phyloP scores from a whole-genome alignment of 768 basidiomycete genomes.

The Trametes cubensis region DNA sequence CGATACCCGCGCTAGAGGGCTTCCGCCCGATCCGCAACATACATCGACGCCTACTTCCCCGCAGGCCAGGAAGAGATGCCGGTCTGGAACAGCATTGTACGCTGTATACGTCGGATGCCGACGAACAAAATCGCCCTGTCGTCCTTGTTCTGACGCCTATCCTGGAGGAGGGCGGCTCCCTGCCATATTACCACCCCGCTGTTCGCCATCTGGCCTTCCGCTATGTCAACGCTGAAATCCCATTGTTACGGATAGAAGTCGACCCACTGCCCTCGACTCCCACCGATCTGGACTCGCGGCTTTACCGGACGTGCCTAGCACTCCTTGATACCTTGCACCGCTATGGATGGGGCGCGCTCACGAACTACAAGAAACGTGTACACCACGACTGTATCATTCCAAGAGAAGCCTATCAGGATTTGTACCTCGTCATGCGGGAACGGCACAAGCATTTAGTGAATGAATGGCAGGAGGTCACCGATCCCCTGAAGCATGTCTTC shows the following conservation, averaged over 20 bases:
- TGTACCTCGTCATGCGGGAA: slow-evolving; percentile 87
- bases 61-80: slow-evolving; percentile 75
- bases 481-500: slow-evolving; percentile 88
- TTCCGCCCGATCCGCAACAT: slow-evolving; percentile 52
- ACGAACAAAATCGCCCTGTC: slow-evolving; percentile 14
- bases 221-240: slow-evolving; percentile 46
- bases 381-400: slow-evolving; percentile 79
- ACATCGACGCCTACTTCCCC: slow-evolving; percentile 71
- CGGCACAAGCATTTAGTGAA: slow-evolving; percentile 75
- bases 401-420: slow-evolving; percentile 82
- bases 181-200: slow-evolving; percentile 92
- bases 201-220: slow-evolving; percentile 82
- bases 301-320: slow-evolving; percentile 80
- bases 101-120: slow-evolving; percentile 47
- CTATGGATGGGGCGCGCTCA: slow-evolving; percentile 85
- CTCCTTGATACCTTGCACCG: slow-evolving; percentile 83
- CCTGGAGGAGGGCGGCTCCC: slow-evolving; percentile 40
- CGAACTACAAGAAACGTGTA: slow-evolving; percentile 85
- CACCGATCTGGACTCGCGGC: slow-evolving; percentile 56
- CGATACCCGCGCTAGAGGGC: slow-evolving; percentile 43
- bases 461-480: slow-evolving; percentile 80
- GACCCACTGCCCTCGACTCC: slow-evolving; percentile 51
- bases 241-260: slow-evolving; percentile 57
- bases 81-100: slow-evolving; percentile 78
- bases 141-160: slow-evolving; percentile 65